Conservation (phyloP, 2,329 filamentous ascomycete genomes). For the Berkeleyomyces basicola region DNA sequence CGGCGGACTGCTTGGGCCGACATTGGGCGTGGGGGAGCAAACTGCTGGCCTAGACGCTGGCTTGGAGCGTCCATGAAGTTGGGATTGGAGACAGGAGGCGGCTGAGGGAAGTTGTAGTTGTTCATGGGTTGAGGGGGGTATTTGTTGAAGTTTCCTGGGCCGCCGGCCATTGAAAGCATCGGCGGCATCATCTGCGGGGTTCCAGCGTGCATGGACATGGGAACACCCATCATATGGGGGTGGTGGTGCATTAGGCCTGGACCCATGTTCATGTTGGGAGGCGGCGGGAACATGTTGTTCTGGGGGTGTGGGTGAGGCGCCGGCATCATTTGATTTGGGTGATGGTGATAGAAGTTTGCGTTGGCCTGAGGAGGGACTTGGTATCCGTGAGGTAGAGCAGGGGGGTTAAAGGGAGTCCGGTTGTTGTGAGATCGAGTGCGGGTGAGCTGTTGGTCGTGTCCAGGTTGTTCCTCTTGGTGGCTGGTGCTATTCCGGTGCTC, state of each 20-base stretch:
- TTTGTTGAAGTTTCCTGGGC: neutral
- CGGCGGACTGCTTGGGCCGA: conserved; percentile 7
- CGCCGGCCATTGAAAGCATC: neutral
- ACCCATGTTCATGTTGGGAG: conserved; percentile 10
- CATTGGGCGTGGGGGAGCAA: conserved; percentile 7
- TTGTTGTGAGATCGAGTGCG: conserved; percentile 11
- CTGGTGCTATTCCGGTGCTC: conserved; percentile 9
- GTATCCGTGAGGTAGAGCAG: neutral
- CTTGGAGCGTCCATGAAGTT: conserved; percentile 8
- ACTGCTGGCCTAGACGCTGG: conserved; percentile 5
- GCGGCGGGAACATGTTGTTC: conserved; percentile 5
- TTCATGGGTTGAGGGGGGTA: conserved; percentile 4
- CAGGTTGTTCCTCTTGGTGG: conserved; percentile 6
- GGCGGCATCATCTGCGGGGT: conserved; percentile 10
- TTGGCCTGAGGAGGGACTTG: neutral
- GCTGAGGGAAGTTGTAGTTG: conserved; percentile 7
- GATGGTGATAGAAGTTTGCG: conserved; percentile 1
- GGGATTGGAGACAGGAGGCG: neutral
- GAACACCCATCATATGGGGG: conserved; percentile 3
- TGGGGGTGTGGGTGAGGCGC: neutral
- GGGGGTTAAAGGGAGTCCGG: conserved; percentile 6
- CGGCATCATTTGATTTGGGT: conserved; percentile 8
- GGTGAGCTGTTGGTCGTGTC: conserved; percentile 8
- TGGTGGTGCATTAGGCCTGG: conserved; percentile 5
- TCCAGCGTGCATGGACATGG: conserved; percentile 3